phyloP scores from a whole-genome alignment of 140 eudicot species.

The Anethum foeniculum region DNA sequence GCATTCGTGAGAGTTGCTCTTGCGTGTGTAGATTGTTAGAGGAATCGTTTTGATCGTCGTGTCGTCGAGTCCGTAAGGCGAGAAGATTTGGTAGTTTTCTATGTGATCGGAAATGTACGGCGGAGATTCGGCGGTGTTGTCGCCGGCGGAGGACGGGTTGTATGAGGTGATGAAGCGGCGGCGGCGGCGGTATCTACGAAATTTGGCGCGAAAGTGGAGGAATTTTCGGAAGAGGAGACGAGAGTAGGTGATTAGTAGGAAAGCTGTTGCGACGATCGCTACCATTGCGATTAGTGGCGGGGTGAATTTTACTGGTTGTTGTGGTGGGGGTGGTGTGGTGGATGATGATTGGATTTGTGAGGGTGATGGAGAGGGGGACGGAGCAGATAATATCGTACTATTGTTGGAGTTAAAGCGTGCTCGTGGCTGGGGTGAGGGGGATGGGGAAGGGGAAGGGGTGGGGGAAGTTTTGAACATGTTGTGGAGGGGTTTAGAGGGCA shows the following conservation, averaged over 20 bases:
- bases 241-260: slow-evolving; percentile 70
- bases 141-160: slow-evolving; percentile 48
- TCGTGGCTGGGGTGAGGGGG: background rate
- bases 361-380: slow-evolving; percentile 30
- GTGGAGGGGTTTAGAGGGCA: background rate
- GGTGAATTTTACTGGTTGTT: slow-evolving; percentile 62
- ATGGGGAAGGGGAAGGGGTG: background rate
- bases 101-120: slow-evolving; percentile 36
- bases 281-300: slow-evolving; percentile 97
- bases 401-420: background rate
- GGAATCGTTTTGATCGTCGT: slow-evolving; percentile 72
- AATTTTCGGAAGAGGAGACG: slow-evolving; percentile 65
- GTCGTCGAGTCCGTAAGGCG: slow-evolving; percentile 73
- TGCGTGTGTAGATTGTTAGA: slow-evolving; percentile 50
- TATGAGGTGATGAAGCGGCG: slow-evolving; percentile 53
- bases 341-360: slow-evolving; percentile 24
- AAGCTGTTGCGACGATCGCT: slow-evolving; percentile 74
- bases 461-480: background rate
- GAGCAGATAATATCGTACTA: slow-evolving; percentile 5
- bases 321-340: slow-evolving; percentile 28
- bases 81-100: slow-evolving; percentile 43
- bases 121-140: slow-evolving; percentile 51
- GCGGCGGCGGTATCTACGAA: slow-evolving; percentile 57
- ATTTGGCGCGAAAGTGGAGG: slow-evolving; percentile 43
- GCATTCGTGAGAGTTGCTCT: slow-evolving; percentile 56